Evolutionary conservation across 805 yeast species (phyloP), one percentile per base, ranked within the genome.

Genomic region (Starmera quercuum): DNA sequence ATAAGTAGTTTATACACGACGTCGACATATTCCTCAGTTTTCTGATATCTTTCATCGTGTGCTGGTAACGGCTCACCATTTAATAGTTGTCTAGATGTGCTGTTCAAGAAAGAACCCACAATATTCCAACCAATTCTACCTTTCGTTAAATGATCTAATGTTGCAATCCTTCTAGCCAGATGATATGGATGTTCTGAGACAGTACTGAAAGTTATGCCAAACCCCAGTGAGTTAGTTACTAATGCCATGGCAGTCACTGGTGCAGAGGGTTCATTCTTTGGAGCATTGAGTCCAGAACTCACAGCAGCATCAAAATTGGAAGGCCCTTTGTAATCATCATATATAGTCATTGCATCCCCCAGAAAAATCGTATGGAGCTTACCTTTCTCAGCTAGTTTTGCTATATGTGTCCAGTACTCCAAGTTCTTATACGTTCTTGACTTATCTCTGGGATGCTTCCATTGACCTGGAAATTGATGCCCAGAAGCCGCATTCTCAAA

Each of bases 61-160:
- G 51, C 53, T 14, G 63, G 58, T 15, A 59, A 53, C 5, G 46
- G 38, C 20, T 53, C 54, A 3, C 56, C 57, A 30, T 59, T 58
- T 20, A 58, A 44, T 19, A 58, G 41, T 37, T 60, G 59, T 37
- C 58, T 44, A 7, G 66, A 56, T 7, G 66, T 66, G 39, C 61
- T 52, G 34, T 62, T 64, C 34, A 61, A 43, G 31, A 62, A 60
- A 4, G 66, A 59, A 7, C 66, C 56, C 24, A 63, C 69, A 15
- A 63, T 54, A 39, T 63, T 63, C 69, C 69, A 63, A 18, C 68
- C 69, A 33, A 64, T 42, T 37, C 69, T 51, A 10, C 69, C 69
- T 12, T 53, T 51, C 7, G 66, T 56, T 32, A 63, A 51, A 33
- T 63, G 64, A 38, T 63, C 69, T 29, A 64, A 49, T 1, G 69